Percentiles rank a stretch among this genome's conserved stretches.
Evolutionary conservation across 2,329 filamentous ascomycete genomes (phyloP).

Genomic region (Aspergillus udagawae): DNA sequence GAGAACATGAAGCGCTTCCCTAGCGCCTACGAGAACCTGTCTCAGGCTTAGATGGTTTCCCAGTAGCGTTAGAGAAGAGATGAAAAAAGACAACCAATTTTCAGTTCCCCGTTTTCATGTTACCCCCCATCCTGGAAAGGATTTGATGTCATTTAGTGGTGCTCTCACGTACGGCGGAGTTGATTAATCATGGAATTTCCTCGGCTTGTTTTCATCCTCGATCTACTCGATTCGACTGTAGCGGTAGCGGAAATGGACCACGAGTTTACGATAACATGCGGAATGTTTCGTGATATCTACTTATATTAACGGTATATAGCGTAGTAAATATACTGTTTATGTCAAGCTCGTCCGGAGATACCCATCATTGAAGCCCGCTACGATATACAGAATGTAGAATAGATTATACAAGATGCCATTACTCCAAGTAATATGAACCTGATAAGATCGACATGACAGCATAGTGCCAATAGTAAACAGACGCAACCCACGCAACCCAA

Average conservation of each 20-base stretch:
- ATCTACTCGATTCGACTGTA: neutral
- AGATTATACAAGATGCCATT: neutral
- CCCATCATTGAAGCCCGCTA: neutral
- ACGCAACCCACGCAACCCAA: neutral
- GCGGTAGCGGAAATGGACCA: neutral
- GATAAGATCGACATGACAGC: neutral
- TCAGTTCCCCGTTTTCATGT: slow-evolving; percentile 5
- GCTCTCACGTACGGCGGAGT: slow-evolving; percentile 12
- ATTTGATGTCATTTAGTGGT: slow-evolving; percentile 8
- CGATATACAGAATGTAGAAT: neutral
- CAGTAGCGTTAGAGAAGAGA: slow-evolving; percentile 10
- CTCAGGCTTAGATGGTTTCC: slow-evolving; percentile 41
- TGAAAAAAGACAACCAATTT: slow-evolving; percentile 9
- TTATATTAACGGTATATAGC: no score
- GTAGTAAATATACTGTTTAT: neutral
- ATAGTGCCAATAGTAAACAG: neutral
- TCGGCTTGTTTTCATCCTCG: slow-evolving; percentile 3
- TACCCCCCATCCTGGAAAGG: neutral
- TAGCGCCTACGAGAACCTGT: slow-evolving; percentile 62
- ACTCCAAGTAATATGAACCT: neutral
- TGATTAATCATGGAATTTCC: slow-evolving; percentile 10
- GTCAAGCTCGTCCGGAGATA: neutral
- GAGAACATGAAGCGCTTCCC: slow-evolving; percentile 94
- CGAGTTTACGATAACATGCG: neutral
- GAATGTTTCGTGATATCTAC: neutral